Evolutionary conservation across 225 moss, liverwort and hornwort species (phyloP).

Genomic region (Antitrichia curtipendula): DNA sequence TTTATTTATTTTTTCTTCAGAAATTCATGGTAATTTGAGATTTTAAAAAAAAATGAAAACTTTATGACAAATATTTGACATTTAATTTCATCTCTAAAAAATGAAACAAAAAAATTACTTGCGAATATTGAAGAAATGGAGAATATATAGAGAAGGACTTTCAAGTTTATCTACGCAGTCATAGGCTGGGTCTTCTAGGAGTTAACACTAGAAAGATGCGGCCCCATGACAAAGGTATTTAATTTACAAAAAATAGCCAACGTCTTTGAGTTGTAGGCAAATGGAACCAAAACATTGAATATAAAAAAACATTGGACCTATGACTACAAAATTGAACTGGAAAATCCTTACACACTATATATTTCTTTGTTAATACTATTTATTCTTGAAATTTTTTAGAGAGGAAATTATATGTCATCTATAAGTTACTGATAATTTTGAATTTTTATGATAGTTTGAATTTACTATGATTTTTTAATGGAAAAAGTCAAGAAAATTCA

Average conservation of each 20-base stretch:
- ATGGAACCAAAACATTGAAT: no score
- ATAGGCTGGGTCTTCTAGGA: accelerated
- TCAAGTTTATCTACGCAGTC: not conserved
- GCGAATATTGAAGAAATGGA: not conserved
- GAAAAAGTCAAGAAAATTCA: not conserved
- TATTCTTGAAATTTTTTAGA: not conserved
- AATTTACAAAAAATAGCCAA: not conserved
- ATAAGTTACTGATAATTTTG: not conserved
- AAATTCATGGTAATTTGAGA: not conserved
- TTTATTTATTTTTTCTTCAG: not conserved
- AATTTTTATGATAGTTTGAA: not conserved
- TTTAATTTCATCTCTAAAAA: no score
- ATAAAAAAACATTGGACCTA: not conserved
- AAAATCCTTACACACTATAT: not conserved
- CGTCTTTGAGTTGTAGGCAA: not conserved
- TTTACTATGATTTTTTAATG: not conserved
- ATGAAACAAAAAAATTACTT: no score
- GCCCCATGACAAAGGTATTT: accelerated
- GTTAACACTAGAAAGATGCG: accelerated
- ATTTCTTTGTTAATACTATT: not conserved
- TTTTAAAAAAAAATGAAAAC: no score
- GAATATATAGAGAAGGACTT: accelerated
- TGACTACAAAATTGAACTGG: not conserved
- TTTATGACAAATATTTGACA: no score
- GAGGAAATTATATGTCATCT: not conserved